A percentile compares a stretch with the other conserved stretches of the same genome.
Conservation (phyloP, 2,329 filamentous ascomycete genomes). For the Hymenoscyphus infarciens region DNA sequence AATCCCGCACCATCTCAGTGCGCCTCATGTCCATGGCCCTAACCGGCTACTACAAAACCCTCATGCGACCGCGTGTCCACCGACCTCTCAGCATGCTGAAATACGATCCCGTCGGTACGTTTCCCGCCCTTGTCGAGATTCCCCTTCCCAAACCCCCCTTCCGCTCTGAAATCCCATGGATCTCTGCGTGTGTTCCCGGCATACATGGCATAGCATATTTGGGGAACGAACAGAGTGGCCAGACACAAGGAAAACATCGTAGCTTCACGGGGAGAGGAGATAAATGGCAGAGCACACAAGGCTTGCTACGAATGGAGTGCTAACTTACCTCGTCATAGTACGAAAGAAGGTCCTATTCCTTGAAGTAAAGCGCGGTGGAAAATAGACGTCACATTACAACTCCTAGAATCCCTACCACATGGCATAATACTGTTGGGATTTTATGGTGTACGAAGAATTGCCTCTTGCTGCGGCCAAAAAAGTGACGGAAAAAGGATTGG, state of each 20-base stretch:
- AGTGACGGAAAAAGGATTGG: not conserved
- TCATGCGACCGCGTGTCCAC: conserved; percentile 75
- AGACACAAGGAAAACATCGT: too few relatives aligned
- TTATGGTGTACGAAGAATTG: not conserved
- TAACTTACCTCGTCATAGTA: conserved; percentile 50
- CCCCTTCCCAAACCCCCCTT: not conserved
- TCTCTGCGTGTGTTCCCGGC: not conserved
- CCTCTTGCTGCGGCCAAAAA: not conserved
- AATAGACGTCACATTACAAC: conserved; percentile 36
- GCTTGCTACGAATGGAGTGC: not conserved
- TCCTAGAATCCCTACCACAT: not conserved
- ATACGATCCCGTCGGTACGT: conserved; percentile 87
- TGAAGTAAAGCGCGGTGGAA: conserved; percentile 79
- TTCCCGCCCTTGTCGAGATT: not conserved
- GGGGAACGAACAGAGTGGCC: too few relatives aligned
- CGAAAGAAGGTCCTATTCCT: conserved; percentile 94
- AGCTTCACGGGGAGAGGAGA: too few relatives aligned
- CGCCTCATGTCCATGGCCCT: conserved; percentile 97
- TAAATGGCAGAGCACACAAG: too few relatives aligned
- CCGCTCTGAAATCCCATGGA: not conserved
- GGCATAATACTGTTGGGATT: not conserved
- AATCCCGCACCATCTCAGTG: conserved; percentile 88
- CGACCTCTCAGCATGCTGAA: conserved; percentile 95
- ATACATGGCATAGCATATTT: too few relatives aligned
- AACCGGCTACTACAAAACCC: conserved; percentile 95